Evolutionary conservation across 257 asterid genomes (phyloP), one percentile per base, ranked within the genome.

Genomic region (Rubia yunnanensis): DNA sequence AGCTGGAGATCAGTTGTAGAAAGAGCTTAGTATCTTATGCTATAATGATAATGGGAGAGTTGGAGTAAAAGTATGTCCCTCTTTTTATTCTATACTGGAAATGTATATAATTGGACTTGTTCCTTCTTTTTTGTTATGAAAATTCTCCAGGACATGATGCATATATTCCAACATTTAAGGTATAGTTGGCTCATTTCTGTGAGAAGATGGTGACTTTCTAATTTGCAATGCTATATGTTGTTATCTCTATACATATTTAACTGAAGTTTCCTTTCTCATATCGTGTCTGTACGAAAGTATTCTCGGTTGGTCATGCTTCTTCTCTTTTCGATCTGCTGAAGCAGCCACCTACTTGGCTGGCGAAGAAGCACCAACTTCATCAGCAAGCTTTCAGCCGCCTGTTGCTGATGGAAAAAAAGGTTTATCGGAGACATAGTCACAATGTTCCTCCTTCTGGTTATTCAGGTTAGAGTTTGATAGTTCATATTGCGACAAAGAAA

Each of bases 111-210:
- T n/a, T n/a, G 64, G 41, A 32, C 35, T 65, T 30, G 36, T 81
- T 64, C 65, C 23, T 65, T 57, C 67, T 69, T 68, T 64, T 71
- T 26, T 90, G 99, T 80, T 94, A 88, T 83, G 99, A 90, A 84
- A 78, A 69, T 20, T 94, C 99, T 34, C 95, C 96, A 23, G 81
- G 99, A 54, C 97, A 88, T 52, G 96, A 90, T 63, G 78, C 95
- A 7, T 72, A 70, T 70, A 87, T 88, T 74, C 91, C 97, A 34
- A 94, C 83, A 82, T 94, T 94, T 73, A 96, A 94, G 81, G 90
- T 88, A 61, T 96, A 94, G 76, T 85, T 94, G 53, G 97, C 97
- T 68, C 91, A 86, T 72, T 90, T 84, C 78, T 94, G 96, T 49
- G 99, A 94, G 78, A 88, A 79, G 78, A 76, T 94, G 96, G 99